Percentiles rank a stretch among this genome's conserved stretches.
These are phyloP conservation scores for Sonneratia alba DNA, from an alignment of 345 rosid genomes.

Conservation along the genomic window DNA sequence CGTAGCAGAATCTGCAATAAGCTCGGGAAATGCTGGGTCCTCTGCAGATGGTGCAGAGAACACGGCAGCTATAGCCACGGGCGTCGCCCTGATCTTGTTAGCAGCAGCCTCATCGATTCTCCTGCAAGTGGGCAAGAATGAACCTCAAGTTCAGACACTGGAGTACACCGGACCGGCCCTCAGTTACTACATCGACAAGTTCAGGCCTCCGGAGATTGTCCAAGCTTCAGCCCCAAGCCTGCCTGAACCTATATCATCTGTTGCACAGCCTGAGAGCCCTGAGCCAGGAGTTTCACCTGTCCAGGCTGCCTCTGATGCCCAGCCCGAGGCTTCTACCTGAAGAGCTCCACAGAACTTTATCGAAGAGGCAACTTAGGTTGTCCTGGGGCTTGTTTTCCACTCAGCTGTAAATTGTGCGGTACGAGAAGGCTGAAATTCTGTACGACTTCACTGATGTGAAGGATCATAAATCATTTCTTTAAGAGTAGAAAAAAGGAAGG, in stretches of 20 bases:
- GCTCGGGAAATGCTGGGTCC: slow-evolving; percentile 88
- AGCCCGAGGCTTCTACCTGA: slow-evolving; percentile 18
- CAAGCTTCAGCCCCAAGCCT: slow-evolving; percentile 37
- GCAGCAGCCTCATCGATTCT: slow-evolving; percentile 68
- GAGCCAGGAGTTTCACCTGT: slow-evolving; percentile 27
- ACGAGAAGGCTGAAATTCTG: too few species aligned
- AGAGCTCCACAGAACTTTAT: not conserved
- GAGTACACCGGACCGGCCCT: slow-evolving; percentile 77
- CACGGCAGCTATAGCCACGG: slow-evolving; percentile 54
- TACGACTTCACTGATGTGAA: too few species aligned
- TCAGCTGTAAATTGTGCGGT: too few species aligned
- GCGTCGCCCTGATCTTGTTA: slow-evolving; percentile 46
- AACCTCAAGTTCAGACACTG: slow-evolving; percentile 32
- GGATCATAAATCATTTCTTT: too few species aligned
- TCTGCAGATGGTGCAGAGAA: slow-evolving; percentile 72
- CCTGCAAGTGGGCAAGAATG: slow-evolving; percentile 57
- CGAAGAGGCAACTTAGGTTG: not conserved
- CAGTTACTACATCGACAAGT: slow-evolving; percentile 81
- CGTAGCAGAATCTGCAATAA: slow-evolving; percentile 77
- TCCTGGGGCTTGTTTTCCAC: not conserved
- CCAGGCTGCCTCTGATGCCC: slow-evolving; percentile 30
- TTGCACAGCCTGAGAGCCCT: slow-evolving; percentile 23
- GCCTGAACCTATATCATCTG: slow-evolving; percentile 27
- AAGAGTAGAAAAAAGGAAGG: too few species aligned
- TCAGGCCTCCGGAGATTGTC: slow-evolving; percentile 52